Evolutionary conservation across 306 rosid species (phyloP).

Genomic region (Cucumis melo): DNA sequence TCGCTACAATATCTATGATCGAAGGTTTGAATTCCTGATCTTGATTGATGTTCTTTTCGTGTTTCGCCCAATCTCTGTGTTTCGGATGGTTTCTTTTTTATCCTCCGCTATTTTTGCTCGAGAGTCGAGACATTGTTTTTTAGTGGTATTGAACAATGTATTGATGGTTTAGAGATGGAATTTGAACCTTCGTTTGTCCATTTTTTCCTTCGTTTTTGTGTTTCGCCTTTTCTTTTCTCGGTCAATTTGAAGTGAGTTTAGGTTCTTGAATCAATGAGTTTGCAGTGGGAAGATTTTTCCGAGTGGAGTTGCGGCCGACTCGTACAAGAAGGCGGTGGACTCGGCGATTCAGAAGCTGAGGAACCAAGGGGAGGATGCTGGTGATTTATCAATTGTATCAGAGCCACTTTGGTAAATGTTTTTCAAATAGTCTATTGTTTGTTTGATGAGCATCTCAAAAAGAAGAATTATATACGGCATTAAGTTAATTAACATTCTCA

Average conservation of each 20-base stretch:
- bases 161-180: neutral
- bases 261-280: neutral
- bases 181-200: neutral
- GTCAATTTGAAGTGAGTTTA: neutral
- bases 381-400: constrained; percentile 18
- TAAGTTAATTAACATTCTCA: neutral
- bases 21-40: constrained; percentile 29
- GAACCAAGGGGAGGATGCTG: constrained; percentile 30
- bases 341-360: constrained; percentile 60
- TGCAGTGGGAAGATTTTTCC: constrained; percentile 75
- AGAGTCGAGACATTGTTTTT: neutral
- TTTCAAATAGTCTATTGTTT: constrained; percentile 1
- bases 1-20: constrained; percentile 77
- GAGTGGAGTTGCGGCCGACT: constrained; percentile 72
- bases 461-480: neutral
- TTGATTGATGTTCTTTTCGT: neutral
- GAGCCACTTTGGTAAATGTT: constrained; percentile 41
- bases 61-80: neutral
- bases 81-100: neutral
- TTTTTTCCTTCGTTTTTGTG: neutral
- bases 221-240: neutral
- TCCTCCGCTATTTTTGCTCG: neutral
- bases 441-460: constrained; percentile 11
- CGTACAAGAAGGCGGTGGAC: constrained; percentile 83
- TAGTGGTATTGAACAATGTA: neutral